Base-by-base conservation (phyloP, 169 alveolate genomes). In the Plasmodium vinckei region DNA sequence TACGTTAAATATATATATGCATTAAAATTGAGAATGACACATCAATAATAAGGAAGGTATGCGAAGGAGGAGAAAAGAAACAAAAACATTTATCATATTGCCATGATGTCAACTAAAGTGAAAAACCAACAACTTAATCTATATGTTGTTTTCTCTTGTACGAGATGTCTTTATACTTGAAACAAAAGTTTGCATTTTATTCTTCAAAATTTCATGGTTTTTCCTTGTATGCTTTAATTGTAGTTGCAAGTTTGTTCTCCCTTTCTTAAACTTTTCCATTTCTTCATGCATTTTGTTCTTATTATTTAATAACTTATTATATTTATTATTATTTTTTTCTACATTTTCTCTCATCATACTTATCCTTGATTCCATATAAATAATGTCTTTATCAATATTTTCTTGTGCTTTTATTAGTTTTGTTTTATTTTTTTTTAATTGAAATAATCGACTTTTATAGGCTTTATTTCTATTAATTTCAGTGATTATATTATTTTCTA, bases 221-320 rank as follows among this genome's bases (percentile, higher is more conserved):
- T 47, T 56, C 57, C 49, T 68, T 39, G 68, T 69, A 39, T 70
- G 59, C 7, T 69, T 86, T n/a, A 69, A 68, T 59, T 86, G 65
- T 13, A 21, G 33, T 64, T 86, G 73, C 53, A 86, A 86, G 56
- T 27, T 39, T 63, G 10, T 69, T 42, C 73, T 70, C 21, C 71
- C 77, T 39, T 70, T 86, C 54, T 86, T 86, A 47, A 86, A 86
- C 56, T 44, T 69, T 27, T 69, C 49, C 73, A 60, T 86, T 86
- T 86, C 91, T 9, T 59, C 42, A 53, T 86, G 86, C 87, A 86
- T 61, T 70, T 86, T 86, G 53, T 86, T 87, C 47, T 86, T 86
- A 25, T 46, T 69, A 27, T 42, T 53, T 46, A 86, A 27, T 23
- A 69, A 9, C 51, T 68, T 59, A 44, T 69, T 12, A 59, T 57